Conservation (phyloP, 345 rosid species). For the Pistacia integerrima region DNA sequence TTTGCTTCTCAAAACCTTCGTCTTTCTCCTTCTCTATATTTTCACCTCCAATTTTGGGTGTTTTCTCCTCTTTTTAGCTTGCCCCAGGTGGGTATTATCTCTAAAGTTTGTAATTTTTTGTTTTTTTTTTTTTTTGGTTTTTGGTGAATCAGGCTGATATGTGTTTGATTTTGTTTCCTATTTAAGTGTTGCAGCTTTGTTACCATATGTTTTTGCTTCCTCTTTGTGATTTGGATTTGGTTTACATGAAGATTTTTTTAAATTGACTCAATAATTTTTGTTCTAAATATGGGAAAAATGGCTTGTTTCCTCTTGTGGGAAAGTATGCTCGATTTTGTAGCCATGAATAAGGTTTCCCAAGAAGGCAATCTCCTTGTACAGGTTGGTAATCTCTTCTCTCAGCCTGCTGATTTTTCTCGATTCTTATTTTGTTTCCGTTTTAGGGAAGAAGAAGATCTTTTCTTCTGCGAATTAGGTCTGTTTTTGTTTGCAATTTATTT, state of each 20-base stretch:
- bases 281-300: slow-evolving; percentile 19
- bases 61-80: not conserved
- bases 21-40: not conserved
- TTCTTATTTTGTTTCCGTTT: slow-evolving; percentile 21
- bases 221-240: not conserved
- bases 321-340: slow-evolving; percentile 17
- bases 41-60: not conserved
- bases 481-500: not conserved
- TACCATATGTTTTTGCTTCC: not conserved
- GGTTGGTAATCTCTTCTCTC: slow-evolving; percentile 20
- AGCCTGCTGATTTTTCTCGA: slow-evolving; percentile 22
- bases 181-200: not conserved
- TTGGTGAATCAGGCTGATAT: not conserved
- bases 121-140: not conserved
- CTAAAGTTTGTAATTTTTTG: not conserved
- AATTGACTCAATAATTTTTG: not conserved
- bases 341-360: slow-evolving; percentile 5
- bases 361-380: slow-evolving; percentile 18
- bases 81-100: not conserved
- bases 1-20: not conserved
- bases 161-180: slow-evolving; percentile 1
- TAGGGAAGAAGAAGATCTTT: not conserved
- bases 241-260: not conserved
- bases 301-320: slow-evolving; percentile 29
- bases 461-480: not conserved